Percentiles rank a stretch among this genome's conserved stretches.
Evolutionary conservation across 495 filamentous ascomycete species (phyloP).

Genomic region (Xylaria venustula): DNA sequence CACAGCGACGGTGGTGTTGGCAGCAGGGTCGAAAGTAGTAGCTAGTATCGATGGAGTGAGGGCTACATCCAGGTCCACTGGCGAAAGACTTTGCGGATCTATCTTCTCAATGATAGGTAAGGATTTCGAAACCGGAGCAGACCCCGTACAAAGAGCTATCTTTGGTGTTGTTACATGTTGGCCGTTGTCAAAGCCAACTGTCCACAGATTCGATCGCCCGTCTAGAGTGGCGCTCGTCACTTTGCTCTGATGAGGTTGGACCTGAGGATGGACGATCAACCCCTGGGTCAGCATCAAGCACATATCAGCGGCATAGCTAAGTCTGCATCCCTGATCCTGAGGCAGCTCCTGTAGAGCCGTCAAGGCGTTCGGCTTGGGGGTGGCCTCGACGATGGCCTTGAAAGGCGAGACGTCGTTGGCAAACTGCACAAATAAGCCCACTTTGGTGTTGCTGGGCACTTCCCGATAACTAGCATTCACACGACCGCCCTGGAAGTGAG

Average conservation of each 20-base stretch:
- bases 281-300: conserved; percentile 49
- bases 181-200: conserved; percentile 36
- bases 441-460: conserved; percentile 55
- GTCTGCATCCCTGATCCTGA: conserved; percentile 52
- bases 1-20: conserved; percentile 47
- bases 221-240: conserved; percentile 42
- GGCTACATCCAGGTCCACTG: conserved; percentile 54
- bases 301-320: conserved; percentile 56
- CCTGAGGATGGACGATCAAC: conserved; percentile 45
- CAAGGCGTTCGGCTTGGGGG: conserved; percentile 50
- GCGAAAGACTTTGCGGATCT: conserved; percentile 26
- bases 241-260: conserved; percentile 39
- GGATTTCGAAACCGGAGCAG: conserved; percentile 41
- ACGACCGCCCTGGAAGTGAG: conserved; percentile 51
- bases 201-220: conserved; percentile 42
- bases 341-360: conserved; percentile 51
- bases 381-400: conserved; percentile 44
- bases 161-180: conserved; percentile 33
- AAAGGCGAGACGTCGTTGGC: conserved; percentile 50
- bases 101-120: conserved; percentile 39
- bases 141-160: conserved; percentile 60
- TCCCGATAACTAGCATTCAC: conserved; percentile 55
- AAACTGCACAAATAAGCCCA: conserved; percentile 52
- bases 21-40: conserved; percentile 35
- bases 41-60: conserved; percentile 55